These are phyloP conservation scores for Scedosporium apiospermum DNA, from an alignment of 2,329 filamentous ascomycete species.

Conservation along the genomic window DNA sequence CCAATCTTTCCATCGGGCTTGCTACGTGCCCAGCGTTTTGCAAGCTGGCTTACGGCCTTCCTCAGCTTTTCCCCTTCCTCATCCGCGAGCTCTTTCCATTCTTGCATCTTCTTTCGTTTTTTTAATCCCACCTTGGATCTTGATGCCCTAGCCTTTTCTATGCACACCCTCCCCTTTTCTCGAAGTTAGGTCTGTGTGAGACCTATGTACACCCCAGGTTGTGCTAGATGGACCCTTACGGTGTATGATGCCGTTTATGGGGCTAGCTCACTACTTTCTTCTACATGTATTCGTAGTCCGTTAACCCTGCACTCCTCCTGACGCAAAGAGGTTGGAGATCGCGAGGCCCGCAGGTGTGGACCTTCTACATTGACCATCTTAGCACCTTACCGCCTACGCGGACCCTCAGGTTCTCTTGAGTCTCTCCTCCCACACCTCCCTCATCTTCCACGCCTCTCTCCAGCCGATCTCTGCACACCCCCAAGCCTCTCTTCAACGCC, in stretches of 20 bases:
- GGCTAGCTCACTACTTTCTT: not conserved
- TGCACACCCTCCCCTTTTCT: not conserved
- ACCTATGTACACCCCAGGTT: not conserved
- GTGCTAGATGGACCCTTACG: not conserved
- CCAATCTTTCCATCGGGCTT: not conserved
- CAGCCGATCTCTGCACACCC: not conserved
- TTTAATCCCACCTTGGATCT: not conserved
- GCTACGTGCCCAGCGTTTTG: not conserved
- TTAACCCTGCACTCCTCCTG: not conserved
- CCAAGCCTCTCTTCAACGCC: not conserved
- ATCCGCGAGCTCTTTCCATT: not conserved
- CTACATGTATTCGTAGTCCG: not conserved
- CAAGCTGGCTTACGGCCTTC: not conserved
- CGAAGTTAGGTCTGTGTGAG: not conserved
- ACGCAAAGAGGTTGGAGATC: conserved; percentile 1
- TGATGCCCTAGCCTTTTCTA: not conserved
- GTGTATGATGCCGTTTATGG: not conserved
- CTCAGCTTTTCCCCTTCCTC: not conserved
- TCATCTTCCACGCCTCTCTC: not conserved
- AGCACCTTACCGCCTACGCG: not conserved
- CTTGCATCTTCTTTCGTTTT: not conserved
- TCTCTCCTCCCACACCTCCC: not conserved
- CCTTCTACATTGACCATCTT: not conserved
- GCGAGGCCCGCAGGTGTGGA: not conserved
- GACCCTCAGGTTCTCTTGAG: not conserved